phyloP scores from a whole-genome alignment of 139 green algal genomes.

The Chlamydomonas sp. region DNA sequence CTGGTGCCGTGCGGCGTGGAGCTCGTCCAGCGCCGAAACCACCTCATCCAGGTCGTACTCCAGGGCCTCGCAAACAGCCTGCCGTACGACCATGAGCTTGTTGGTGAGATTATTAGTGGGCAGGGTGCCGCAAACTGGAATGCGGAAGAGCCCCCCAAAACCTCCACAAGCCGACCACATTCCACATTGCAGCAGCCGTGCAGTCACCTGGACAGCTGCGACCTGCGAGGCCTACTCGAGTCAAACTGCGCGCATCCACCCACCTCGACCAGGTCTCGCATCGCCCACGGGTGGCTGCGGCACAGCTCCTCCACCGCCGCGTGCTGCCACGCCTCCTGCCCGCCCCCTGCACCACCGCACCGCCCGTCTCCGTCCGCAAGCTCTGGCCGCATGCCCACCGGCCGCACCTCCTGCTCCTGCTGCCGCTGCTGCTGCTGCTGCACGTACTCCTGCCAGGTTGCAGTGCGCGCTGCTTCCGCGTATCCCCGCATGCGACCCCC shows the following conservation, averaged over 20 bases:
- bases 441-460: neutral
- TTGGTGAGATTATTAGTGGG: too few species aligned
- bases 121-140: neutral
- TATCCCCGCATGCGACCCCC: neutral
- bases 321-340: neutral
- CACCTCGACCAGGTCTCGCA: slow-evolving; percentile 21
- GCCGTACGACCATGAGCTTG: neutral
- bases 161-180: neutral
- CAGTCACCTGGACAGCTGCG: neutral
- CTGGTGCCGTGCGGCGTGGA: neutral
- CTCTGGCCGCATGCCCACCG: neutral
- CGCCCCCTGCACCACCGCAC: neutral
- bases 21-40: slow-evolving; percentile 29
- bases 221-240: neutral
- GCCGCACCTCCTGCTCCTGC: neutral
- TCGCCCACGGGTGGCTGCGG: neutral
- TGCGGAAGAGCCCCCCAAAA: too few species aligned
- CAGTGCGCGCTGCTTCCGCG: neutral
- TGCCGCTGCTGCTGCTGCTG: neutral
- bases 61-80: slow-evolving; percentile 26
- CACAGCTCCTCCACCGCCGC: slow-evolving; percentile 25
- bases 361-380: neutral
- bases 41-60: slow-evolving; percentile 24
- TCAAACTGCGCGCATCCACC: too few species aligned
- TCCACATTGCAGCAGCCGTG: neutral